Evolutionary conservation across 2,329 filamentous ascomycete species (phyloP), one percentile per base, ranked within the genome.

Genomic region (Magnaporthales sp.): DNA sequence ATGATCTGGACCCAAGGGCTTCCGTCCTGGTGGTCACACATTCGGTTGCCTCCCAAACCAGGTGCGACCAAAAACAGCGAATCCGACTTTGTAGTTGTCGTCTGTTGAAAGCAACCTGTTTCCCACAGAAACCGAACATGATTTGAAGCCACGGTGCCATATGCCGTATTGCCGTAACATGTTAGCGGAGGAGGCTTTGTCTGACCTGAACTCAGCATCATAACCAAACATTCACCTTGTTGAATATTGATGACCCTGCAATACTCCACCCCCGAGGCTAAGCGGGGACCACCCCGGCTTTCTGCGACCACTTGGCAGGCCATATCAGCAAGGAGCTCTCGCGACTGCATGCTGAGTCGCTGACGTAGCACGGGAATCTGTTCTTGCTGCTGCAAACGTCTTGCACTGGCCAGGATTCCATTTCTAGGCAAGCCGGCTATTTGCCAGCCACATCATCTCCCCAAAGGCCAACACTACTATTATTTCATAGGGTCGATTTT

Each of bases 381-480:
- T 26, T 27, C 27, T 60, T 26, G 22, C 56, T 60, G 24, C 56
- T 26, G 29, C 27, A 24, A 24, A 26, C 26, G 13, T 60, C 13
- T 27, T 27, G 24, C 24, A 19, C 56, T 60, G 56, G 22, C 56
- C 56, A 60, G 56, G 38, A 51, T 51, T 51, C 38, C 26, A 7
- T 26, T 30, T 27, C 24, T 26, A 22, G 54, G 54, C 54, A 24
- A 24, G 54, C 24, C 56, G 27, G 22, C 27, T 60, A 27, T 27
- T 60, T 60, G 56, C 56, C 56, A 60, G 56, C 56, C 56, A 60
- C 56, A 60, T 60, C 56, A 60, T 60, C 56, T 60, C 56, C 56
- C 24, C 13, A 27, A 60, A 27, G 56, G 22, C 27, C 56, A 27
- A 60, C 24, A 27, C 24, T 13, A 51, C 38, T 51, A 51, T 26